Evolutionary conservation across 176 grass and related monocot genomes (phyloP).

Genomic region (Oryza meyeriana): DNA sequence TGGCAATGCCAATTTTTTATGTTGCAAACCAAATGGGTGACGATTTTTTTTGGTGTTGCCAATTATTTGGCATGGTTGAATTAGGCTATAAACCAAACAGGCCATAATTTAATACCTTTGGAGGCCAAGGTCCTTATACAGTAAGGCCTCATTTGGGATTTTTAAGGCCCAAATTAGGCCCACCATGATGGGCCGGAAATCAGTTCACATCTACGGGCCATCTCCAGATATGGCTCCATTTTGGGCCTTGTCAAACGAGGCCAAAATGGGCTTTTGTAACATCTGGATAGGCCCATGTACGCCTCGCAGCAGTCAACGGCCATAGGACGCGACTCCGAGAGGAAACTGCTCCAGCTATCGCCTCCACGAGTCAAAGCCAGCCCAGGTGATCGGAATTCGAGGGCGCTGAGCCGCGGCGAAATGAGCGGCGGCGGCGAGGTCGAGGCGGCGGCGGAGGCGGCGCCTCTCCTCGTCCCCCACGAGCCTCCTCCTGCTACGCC

Average conservation of each 20-base stretch:
- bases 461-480: conserved; percentile 14
- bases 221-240: too few relatives aligned
- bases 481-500: not conserved
- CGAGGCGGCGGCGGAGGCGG: not conserved
- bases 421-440: conserved; percentile 11
- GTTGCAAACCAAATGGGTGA: too few relatives aligned
- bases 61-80: too few relatives aligned
- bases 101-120: too few relatives aligned
- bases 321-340: not conserved
- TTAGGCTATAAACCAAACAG: too few relatives aligned
- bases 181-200: not conserved
- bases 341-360: not conserved
- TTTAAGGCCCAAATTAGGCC: too few relatives aligned
- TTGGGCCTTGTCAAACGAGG: too few relatives aligned
- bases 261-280: too few relatives aligned
- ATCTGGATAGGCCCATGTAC: not conserved
- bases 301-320: not conserved
- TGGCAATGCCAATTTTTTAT: too few relatives aligned
- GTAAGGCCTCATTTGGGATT: too few relatives aligned
- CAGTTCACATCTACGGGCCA: not conserved
- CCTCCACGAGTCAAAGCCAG: not conserved
- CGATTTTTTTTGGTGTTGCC: too few relatives aligned
- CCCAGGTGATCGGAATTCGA: not conserved
- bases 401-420: not conserved
- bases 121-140: too few relatives aligned